Evolutionary conservation across 1,284 basidiomycete genomes (phyloP).

Genomic region (Prillingera fragicola): DNA sequence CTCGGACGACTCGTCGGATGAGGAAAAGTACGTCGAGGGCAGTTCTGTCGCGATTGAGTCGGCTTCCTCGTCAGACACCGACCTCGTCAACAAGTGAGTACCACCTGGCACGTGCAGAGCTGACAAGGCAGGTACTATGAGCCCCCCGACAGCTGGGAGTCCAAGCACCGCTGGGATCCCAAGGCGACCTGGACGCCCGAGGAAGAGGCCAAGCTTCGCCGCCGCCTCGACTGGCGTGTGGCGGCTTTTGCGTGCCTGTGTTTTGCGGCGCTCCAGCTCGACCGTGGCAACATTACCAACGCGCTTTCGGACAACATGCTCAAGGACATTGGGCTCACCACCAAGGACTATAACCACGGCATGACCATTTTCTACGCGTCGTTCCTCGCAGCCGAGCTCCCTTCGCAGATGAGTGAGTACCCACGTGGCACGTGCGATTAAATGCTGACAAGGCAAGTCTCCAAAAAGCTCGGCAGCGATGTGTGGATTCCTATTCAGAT

Average conservation of each 20-base stretch:
- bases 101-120: not conserved
- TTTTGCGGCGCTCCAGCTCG: conserved; percentile 38
- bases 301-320: conserved; percentile 47
- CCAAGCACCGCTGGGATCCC: conserved; percentile 44
- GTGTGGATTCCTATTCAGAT: conserved; percentile 46
- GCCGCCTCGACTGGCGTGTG: conserved; percentile 33
- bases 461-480: conserved; percentile 47
- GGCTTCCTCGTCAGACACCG: not conserved
- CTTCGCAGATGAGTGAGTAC: conserved; percentile 33
- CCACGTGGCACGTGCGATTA: too few relatives aligned
- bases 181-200: conserved; percentile 42
- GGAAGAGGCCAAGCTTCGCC: conserved; percentile 34
- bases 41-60: not conserved
- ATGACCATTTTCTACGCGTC: conserved; percentile 36
- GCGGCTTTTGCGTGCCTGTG: conserved; percentile 32
- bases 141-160: conserved; percentile 39
- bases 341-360: conserved; percentile 44
- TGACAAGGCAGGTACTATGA: conserved; percentile 21
- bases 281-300: conserved; percentile 38
- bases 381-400: conserved; percentile 44
- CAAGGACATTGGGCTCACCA: conserved; percentile 39
- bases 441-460: conserved; percentile 15
- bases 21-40: not conserved
- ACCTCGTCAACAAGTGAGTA: not conserved
- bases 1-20: not conserved